Evolutionary conservation across 2,329 filamentous ascomycete genomes (phyloP).

Genomic region (Tolypocladium album): DNA sequence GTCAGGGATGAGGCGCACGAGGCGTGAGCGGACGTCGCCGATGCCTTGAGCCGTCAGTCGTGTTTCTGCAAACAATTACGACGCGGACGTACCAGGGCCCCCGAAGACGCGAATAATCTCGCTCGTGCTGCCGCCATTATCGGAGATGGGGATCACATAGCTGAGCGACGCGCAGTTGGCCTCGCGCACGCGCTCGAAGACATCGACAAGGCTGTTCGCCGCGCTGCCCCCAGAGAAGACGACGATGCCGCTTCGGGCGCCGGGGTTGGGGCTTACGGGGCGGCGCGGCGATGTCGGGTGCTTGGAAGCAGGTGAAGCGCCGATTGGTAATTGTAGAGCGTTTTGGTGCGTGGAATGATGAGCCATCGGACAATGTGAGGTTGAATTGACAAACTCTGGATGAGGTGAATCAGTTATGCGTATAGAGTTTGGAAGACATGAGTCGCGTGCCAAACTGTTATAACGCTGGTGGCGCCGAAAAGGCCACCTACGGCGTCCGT

Average conservation of each 20-base stretch:
- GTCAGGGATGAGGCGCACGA: slow-evolving; percentile 79
- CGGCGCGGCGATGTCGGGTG: not conserved
- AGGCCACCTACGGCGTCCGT: not conserved
- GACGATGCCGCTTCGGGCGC: slow-evolving; percentile 41
- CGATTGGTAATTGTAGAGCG: not conserved
- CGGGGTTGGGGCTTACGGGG: slow-evolving; percentile 9
- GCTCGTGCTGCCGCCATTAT: slow-evolving; percentile 90
- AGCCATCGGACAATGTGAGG: not conserved
- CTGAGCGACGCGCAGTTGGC: slow-evolving; percentile 58
- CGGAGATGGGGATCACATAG: slow-evolving; percentile 90
- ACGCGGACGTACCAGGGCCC: slow-evolving; percentile 57
- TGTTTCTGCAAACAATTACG: not conserved
- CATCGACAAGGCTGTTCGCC: slow-evolving; percentile 88
- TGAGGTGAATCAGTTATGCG: not conserved
- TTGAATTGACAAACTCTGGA: not conserved
- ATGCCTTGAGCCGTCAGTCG: slow-evolving; percentile 36
- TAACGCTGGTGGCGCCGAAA: not conserved
- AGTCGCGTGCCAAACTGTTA: not conserved
- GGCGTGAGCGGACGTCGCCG: slow-evolving; percentile 41
- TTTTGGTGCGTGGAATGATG: not conserved
- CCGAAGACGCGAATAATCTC: slow-evolving; percentile 92
- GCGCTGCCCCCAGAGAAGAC: slow-evolving; percentile 89
- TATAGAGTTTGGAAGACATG: no score
- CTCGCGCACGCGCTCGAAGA: slow-evolving; percentile 59
- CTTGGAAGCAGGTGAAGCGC: not conserved